Evolutionary conservation across 225 moss, liverwort and hornwort genomes (phyloP), one percentile per base, ranked within the genome.

Genomic region (Marchantia polymorpha): DNA sequence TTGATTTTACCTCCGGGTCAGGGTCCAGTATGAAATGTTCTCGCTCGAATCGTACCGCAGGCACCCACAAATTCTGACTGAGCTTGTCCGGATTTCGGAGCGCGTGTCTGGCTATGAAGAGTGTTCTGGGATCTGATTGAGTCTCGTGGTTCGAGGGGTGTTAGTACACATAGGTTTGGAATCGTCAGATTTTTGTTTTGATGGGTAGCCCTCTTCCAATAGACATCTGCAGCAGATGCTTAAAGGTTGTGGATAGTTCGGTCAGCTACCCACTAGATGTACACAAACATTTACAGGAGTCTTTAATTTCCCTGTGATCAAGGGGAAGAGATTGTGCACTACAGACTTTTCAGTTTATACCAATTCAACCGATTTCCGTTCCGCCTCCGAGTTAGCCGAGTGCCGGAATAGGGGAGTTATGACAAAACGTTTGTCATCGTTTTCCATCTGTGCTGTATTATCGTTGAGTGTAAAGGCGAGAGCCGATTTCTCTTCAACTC

Each of bases 21-120:
- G 54, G 55, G 12, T 73, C 73, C 48, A 73, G 48, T 73, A 73
- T 73, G 56, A 58, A 75, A 23, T 75, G 54, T 75, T 75, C 74
- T 75, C 54, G 25, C 27, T 17, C 26, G 58, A 75, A 27, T 13
- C 26, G 5, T 54, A 29, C 54, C 12, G 72, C 72, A 72, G 23
- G 23, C 12, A 20, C 52, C 20, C 12, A 52, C 12, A 12, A 20
- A 7, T 72, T 49, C 52, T n/a, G 23, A 19, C 11, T 3, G 7
- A 72, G 72, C 51, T 52, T 19, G 48, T 72, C 72, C 9, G 12
- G 8, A 1, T 65, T 65, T 25, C 12, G 64, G 64, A 64, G 16
- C 26, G n/a, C 12, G 39, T 39, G 39, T 39, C 39, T 39, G 39
- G 39, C 5, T 2, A 39, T 39, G 39, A 39, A 39, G 39, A 64